These are phyloP conservation scores for Ophiostoma sp. DNA, from an alignment of 2,329 filamentous ascomycete species.

Conservation along the genomic window DNA sequence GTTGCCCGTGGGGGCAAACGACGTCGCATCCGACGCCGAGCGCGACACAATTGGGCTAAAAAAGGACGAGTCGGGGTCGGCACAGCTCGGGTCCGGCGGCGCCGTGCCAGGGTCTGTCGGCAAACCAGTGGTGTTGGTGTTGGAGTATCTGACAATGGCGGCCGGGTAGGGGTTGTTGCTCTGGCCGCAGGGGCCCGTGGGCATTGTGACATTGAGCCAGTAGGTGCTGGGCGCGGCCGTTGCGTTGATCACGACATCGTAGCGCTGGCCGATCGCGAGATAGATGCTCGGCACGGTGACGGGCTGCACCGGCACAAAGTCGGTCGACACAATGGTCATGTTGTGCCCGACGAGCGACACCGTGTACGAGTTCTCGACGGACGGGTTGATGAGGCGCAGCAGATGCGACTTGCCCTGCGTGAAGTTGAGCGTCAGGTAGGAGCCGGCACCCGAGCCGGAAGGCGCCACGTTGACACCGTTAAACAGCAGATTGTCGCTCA, in stretches of 20 bases:
- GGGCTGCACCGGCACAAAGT: conserved; percentile 48
- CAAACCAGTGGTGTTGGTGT: conserved; percentile 9
- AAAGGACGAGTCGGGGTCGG: conserved; percentile 21
- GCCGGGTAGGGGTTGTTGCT: conserved; percentile 30
- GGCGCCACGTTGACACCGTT: conserved; percentile 39
- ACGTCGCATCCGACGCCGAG: conserved; percentile 21
- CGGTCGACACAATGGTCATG: conserved; percentile 46
- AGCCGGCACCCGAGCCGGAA: conserved; percentile 26
- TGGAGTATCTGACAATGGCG: conserved; percentile 31
- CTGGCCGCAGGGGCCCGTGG: conserved; percentile 28
- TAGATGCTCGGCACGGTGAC: conserved; percentile 46
- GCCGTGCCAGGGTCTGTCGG: conserved; percentile 31
- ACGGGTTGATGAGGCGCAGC: conserved; percentile 46
- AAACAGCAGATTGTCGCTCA: conserved; percentile 38
- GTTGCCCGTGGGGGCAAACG: conserved; percentile 24
- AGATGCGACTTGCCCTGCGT: conserved; percentile 42
- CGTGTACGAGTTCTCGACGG: conserved; percentile 44
- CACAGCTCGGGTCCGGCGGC: conserved; percentile 26
- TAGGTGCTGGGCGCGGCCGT: conserved; percentile 31
- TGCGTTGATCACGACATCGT: conserved; percentile 45
- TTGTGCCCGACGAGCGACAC: conserved; percentile 40
- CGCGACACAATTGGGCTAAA: conserved; percentile 28
- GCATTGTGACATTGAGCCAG: conserved; percentile 41
- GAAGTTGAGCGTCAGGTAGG: conserved; percentile 33
- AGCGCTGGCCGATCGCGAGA: conserved; percentile 45